Evolutionary conservation across 2,329 filamentous ascomycete genomes (phyloP).

Genomic region (Bipolaris bicolor): DNA sequence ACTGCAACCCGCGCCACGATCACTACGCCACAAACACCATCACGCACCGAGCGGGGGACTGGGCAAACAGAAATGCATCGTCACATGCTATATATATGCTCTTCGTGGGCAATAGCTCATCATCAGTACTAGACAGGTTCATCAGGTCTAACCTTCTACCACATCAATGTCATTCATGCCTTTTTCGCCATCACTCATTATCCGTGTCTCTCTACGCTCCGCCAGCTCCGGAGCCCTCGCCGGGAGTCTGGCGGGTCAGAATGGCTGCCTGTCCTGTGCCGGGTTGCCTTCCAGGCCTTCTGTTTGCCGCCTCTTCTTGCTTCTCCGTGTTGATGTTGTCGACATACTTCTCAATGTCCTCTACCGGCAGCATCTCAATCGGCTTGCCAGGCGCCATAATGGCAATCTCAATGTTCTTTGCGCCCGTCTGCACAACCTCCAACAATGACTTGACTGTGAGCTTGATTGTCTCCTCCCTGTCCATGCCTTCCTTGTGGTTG

Average conservation of each 20-base stretch:
- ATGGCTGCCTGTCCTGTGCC: slow-evolving; percentile 75
- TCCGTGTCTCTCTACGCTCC: slow-evolving; percentile 10
- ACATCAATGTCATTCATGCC: slow-evolving; percentile 42
- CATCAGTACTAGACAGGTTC: slow-evolving; percentile 35
- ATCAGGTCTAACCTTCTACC: slow-evolving; percentile 36
- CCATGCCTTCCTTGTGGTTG: slow-evolving; percentile 98
- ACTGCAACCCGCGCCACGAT: not conserved
- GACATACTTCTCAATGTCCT: slow-evolving; percentile 96
- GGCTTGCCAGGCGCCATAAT: slow-evolving; percentile 93
- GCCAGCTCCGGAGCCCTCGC: slow-evolving; percentile 45
- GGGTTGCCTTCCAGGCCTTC: slow-evolving; percentile 71
- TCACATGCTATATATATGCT: slow-evolving; percentile 34
- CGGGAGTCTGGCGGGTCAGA: slow-evolving; percentile 65
- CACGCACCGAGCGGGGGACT: slow-evolving; percentile 15
- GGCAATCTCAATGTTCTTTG: slow-evolving; percentile 99
- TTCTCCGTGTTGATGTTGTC: slow-evolving; percentile 99
- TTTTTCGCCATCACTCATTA: slow-evolving; percentile 31
- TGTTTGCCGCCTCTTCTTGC: slow-evolving; percentile 96
- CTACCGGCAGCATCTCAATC: slow-evolving; percentile 91
- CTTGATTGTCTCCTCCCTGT: slow-evolving; percentile 93
- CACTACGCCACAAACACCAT: slow-evolving; percentile 1
- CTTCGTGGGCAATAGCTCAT: slow-evolving; percentile 34
- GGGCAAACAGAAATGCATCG: slow-evolving; percentile 1
- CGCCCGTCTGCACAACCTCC: slow-evolving; percentile 97
- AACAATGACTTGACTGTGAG: slow-evolving; percentile 97